Base-by-base conservation (phyloP, 2,329 filamentous ascomycete genomes). In the Cordyceps pruinosa region DNA sequence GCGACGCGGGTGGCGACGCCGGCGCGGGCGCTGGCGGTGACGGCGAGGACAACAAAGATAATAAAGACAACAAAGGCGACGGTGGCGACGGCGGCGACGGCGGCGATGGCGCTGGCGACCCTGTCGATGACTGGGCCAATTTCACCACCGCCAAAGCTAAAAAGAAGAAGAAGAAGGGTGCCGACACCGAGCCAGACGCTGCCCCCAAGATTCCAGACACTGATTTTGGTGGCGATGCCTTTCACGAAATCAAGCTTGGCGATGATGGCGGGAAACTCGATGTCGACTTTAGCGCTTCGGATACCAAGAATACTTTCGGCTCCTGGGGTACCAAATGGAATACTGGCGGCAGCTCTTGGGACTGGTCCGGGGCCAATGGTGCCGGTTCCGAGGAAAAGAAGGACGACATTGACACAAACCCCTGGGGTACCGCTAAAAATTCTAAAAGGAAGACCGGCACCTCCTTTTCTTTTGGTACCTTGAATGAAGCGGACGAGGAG, bases 161-260 rank as follows among this genome's bases (percentile, higher is more conserved):
- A 65, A 75, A 74, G 63, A 78, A 77, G 63, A 72, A 67, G 56
- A 66, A 66, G 53, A 67, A 66, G 19, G 60, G 63, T 50, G 62
- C 63, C 12, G 52, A 46, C 5, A 28, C 37, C 45, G 54, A 56
- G 19, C 60, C 64, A 17, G 66, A 67, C 9, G 61, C 65, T 5
- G 62, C 68, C 21, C 63, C 69, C 2, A 62, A 50, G 28, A 65
- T 66, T 19, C 63, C 68, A 3, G 64, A 62, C 17, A 64, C 66
- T 23, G 77, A 76, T 48, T 72, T 77, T 44, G 79, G 81, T 57
- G 72, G 77, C n/a, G 70, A 71, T 51, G 62, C 68, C 6, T 89
- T 89, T 62, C 78, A 88, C 45, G 85, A 89, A 28, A 83, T 90
- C 62, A 87, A 83, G 64, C 70, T 90, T 26, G 68, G 68, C n/a